Evolutionary conservation across 306 rosid species (phyloP).

Genomic region (Rosa lucieae): DNA sequence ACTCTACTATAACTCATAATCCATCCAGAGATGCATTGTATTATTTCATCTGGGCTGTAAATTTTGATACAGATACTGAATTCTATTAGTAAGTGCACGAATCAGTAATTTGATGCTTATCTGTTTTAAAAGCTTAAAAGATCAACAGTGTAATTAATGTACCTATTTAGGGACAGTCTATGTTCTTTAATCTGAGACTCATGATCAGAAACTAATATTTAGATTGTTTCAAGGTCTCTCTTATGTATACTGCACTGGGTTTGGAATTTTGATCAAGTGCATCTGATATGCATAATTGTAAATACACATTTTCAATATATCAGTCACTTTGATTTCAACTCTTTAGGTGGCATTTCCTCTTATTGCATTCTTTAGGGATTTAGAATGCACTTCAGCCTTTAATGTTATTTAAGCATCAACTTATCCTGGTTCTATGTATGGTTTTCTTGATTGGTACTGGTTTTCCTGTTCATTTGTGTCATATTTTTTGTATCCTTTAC

Average conservation of each 20-base stretch:
- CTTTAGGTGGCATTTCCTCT: neutral
- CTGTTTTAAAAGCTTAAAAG: neutral
- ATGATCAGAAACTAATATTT: neutral
- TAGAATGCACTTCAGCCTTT: neutral
- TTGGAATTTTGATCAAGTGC: neutral
- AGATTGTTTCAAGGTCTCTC: neutral
- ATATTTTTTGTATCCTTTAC: neutral
- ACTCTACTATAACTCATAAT: neutral
- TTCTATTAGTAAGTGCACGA: neutral
- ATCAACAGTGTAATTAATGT: neutral
- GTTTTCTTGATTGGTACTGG: no score
- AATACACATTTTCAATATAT: neutral
- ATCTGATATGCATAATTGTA: neutral
- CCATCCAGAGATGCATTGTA: neutral
- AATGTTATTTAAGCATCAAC: neutral
- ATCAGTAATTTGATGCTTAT: neutral
- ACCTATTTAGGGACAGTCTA: neutral
- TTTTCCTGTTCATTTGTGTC: neutral
- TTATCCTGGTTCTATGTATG: neutral
- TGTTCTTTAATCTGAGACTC: neutral
- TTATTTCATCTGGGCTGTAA: neutral
- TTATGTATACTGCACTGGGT: neutral
- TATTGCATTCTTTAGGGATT: neutral
- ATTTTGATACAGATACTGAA: neutral
- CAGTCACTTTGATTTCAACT: neutral